Evolutionary conservation across 225 moss, liverwort and hornwort genomes (phyloP).

Genomic region (Sphagnum tenellum): DNA sequence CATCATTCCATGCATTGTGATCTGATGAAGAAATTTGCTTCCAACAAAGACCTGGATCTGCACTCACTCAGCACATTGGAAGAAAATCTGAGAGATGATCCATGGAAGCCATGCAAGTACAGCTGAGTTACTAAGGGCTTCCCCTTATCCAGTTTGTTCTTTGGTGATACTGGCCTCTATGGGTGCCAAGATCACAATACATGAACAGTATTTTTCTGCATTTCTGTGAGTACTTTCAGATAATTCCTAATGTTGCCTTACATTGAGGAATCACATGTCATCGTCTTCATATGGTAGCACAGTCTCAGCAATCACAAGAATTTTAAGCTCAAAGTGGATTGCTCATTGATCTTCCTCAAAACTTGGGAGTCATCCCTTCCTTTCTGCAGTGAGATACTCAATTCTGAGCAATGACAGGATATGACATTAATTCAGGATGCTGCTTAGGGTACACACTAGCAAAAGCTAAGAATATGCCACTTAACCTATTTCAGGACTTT

Average conservation of each 20-base stretch:
- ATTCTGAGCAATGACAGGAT: no score
- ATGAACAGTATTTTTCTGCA: constrained; percentile 48
- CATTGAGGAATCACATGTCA: constrained; percentile 38
- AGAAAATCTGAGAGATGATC: no score
- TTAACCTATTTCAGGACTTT: no score
- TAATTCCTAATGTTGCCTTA: constrained; percentile 52
- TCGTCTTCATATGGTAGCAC: constrained; percentile 51
- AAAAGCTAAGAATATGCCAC: no score
- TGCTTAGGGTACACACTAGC: no score
- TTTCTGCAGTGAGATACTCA: constrained; percentile 13
- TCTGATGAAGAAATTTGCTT: constrained; percentile 47
- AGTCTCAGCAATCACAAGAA: constrained; percentile 68
- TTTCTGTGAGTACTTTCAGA: constrained; percentile 40
- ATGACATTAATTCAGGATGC: no score
- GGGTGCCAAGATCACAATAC: constrained; percentile 68
- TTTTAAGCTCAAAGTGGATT: constrained; percentile 68
- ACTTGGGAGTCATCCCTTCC: constrained; percentile 38
- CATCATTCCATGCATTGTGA: constrained; percentile 80
- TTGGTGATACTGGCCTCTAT: constrained; percentile 54
- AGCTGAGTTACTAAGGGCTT: constrained; percentile 54
- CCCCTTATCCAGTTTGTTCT: constrained; percentile 55
- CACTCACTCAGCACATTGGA: constrained; percentile 21
- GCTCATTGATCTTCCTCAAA: constrained; percentile 52
- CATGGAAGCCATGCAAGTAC: constrained; percentile 40
- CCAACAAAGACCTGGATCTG: constrained; percentile 72